These are phyloP conservation scores for Rubroshorea leprosula DNA, from an alignment of 345 rosid genomes.

Conservation along the genomic window DNA sequence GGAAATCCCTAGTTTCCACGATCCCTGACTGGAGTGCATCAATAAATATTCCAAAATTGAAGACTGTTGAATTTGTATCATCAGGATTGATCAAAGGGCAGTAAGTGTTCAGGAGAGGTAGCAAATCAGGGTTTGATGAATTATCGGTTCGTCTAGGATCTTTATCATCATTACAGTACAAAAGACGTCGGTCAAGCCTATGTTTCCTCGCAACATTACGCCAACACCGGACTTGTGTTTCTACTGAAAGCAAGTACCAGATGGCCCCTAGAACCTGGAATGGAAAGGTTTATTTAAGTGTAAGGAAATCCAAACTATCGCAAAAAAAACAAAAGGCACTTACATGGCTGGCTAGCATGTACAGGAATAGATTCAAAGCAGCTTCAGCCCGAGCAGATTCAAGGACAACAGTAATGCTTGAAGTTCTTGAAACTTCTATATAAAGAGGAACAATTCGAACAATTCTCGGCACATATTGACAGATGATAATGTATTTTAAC, in stretches of 20 bases:
- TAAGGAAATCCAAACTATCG: no score
- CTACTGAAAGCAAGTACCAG: constrained; percentile 77
- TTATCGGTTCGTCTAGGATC: background rate
- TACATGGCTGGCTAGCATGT: no score
- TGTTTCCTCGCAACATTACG: constrained; percentile 23
- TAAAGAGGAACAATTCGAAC: no score
- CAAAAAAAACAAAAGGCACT: no score
- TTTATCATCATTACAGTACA: background rate
- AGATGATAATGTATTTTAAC: constrained; percentile 30
- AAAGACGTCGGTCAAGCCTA: no score
- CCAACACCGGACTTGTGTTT: constrained; percentile 63
- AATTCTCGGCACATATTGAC: no score
- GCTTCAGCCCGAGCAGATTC: constrained; percentile 87
- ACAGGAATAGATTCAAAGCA: no score
- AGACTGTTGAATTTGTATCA: no score
- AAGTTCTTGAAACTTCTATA: constrained; percentile 51
- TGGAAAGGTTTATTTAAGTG: constrained; percentile 15
- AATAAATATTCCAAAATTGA: no score
- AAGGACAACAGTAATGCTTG: constrained; percentile 57
- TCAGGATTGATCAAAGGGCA: no score
- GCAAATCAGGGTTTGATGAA: no score
- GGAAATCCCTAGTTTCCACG: constrained; percentile 43
- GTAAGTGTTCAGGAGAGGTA: constrained; percentile 17
- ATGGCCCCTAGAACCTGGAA: constrained; percentile 62
- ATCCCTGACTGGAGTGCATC: no score